A percentile compares a stretch with the other conserved stretches of the same genome.
phyloP scores from a whole-genome alignment of 73 alveolate species.

The Loxodes magnus region DNA sequence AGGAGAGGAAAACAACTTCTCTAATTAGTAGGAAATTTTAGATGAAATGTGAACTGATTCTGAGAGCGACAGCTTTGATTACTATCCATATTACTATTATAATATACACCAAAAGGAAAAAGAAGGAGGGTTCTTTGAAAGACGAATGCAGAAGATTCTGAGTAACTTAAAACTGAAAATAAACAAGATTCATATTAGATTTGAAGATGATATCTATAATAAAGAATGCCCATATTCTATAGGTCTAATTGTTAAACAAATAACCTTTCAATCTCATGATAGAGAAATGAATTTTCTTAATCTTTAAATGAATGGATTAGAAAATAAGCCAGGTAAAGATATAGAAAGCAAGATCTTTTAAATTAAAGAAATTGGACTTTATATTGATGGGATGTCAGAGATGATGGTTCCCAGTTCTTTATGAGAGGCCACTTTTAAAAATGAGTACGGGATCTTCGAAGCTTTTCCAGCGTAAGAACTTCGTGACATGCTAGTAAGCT shows the following conservation, averaged over 20 bases:
- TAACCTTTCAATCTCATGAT: background rate
- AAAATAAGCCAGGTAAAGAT: background rate
- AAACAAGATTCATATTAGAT: constrained; percentile 1
- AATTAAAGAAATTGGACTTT: background rate
- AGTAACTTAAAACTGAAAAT: constrained; percentile 2
- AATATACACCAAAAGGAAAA: background rate
- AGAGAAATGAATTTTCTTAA: background rate
- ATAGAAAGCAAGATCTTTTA: background rate
- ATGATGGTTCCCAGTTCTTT: constrained; percentile 4
- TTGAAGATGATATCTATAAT: constrained; percentile 8
- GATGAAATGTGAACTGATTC: no score
- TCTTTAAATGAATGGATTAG: background rate
- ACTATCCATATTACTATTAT: no score
- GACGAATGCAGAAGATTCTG: background rate
- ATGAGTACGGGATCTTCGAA: constrained; percentile 7
- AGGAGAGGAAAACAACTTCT: no score
- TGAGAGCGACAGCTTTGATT: no score
- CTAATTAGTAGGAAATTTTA: no score
- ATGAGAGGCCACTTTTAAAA: constrained; percentile 5
- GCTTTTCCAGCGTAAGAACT: constrained; percentile 12
- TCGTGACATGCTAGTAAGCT: constrained; percentile 6
- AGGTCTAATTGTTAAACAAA: background rate
- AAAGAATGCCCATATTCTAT: background rate
- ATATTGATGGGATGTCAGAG: constrained; percentile 5
- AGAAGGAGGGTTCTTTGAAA: constrained; percentile 5